These are phyloP conservation scores for Albatrellus sp. DNA, from an alignment of 1,284 basidiomycete genomes.

Conservation along the genomic window DNA sequence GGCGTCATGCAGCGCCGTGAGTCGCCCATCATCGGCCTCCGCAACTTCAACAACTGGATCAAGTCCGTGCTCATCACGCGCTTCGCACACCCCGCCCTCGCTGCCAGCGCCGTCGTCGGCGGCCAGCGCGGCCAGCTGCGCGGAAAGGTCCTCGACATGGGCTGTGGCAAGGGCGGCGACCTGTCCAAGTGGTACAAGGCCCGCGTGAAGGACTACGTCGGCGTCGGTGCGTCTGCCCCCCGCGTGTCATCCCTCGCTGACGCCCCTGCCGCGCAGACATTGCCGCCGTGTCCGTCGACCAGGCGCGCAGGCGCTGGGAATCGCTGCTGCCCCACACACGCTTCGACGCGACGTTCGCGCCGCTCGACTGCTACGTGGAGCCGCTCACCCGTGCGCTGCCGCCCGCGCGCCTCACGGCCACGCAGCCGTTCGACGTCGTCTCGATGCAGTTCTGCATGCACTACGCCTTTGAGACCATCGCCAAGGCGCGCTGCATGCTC, in stretches of 20 bases:
- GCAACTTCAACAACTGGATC: conserved; percentile 99
- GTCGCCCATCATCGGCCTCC: conserved; percentile 94
- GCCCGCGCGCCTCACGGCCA: conserved; percentile 32
- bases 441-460: conserved; percentile 99
- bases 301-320: conserved; percentile 57
- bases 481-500: conserved; percentile 87
- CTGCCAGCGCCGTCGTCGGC: conserved; percentile 21
- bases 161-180: conserved; percentile 98
- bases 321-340: conserved; percentile 30
- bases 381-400: conserved; percentile 64
- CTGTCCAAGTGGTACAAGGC: conserved; percentile 92
- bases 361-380: conserved; percentile 81
- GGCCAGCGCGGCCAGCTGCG: conserved; percentile 19
- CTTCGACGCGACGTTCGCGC: conserved; percentile 74
- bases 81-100: conserved; percentile 60
- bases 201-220: conserved; percentile 69
- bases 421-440: conserved; percentile 76
- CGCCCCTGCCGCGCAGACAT: conserved; percentile 50
- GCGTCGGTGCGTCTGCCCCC: conserved; percentile 49
- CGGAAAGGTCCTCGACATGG: conserved; percentile 88
- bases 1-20: conserved; percentile 74
- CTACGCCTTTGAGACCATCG: conserved; percentile 88
- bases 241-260: conserved; percentile 5
- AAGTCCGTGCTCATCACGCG: conserved; percentile 90
- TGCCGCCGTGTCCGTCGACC: conserved; percentile 81